Evolutionary conservation across 1,139 yeast species (phyloP), one percentile per base, ranked within the genome.

Genomic region (Hemisphaericaspora lyxosophila): DNA sequence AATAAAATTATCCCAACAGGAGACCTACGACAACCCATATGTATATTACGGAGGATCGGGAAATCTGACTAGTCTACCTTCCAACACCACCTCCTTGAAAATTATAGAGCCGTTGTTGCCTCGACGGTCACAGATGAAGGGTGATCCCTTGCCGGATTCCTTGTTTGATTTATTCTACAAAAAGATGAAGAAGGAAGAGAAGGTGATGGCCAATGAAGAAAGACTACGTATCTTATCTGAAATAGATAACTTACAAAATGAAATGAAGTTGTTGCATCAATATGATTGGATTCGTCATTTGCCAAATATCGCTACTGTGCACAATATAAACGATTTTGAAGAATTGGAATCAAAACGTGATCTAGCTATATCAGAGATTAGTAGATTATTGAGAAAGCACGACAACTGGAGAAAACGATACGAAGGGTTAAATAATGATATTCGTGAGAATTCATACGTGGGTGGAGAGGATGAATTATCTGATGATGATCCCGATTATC

Each of bases 151-250:
- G 13, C 47, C 57, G 0, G 85, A 80, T 42, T 61, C 59, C 0
- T 32, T 62, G 1, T 85, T 71, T 50, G 54, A 54, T 2, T 49
- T 64, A 0, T 82, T 79, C 49, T 90, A 84, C 54, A 68, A 73
- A 31, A 66, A 73, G 32, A 81, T 83, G 85, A 77, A 74, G 44
- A 77, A 79, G 38, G 84, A 81, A 42, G 95, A 85, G 53, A 72
- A 72, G 39, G 69, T 77, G 28, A 78, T 82, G 77, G 70, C 77
- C 26, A 75, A 74, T 43, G 66, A 73, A 16, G 95, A 85, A 50
- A 58, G 78, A 5, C 70, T 67, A 38, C 66, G 72, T 42, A 67
- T 77, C 15, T 57, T 67, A 36, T 57, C 66, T 15, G 87, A 81
- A 41, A 68, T 78, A 9, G 83, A 70, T 50, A 72, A 64, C 44